These are phyloP conservation scores for Anastatica hierochuntica DNA, from an alignment of 345 rosid species.

Conservation along the genomic window DNA sequence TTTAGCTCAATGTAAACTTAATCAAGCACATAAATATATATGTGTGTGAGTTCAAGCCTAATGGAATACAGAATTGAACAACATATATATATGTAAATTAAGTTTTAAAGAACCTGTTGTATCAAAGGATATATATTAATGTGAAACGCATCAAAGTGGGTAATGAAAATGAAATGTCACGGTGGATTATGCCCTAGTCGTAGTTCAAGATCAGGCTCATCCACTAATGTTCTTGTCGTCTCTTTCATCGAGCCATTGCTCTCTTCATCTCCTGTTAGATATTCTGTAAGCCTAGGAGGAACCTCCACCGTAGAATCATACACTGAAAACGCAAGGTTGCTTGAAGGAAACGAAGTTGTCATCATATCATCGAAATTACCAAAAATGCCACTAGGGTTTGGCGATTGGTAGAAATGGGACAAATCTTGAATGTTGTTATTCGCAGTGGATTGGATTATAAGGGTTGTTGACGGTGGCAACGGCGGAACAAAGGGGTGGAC, in stretches of 20 bases:
- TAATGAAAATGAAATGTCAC: constrained; percentile 16
- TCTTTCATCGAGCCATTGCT: constrained; percentile 17
- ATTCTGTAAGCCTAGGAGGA: constrained; percentile 10
- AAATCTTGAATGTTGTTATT: constrained; percentile 24
- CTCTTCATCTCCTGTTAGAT: constrained; percentile 18
- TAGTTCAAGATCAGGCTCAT: constrained; percentile 86
- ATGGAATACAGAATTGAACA: constrained; percentile 9
- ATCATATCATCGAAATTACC: constrained; percentile 18
- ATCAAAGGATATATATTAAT: constrained; percentile 9
- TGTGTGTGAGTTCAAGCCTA: constrained; percentile 6
- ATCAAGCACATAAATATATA: too few relatives aligned
- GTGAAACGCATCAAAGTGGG: constrained; percentile 1
- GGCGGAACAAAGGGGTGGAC: constrained; percentile 31
- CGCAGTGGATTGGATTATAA: constrained; percentile 20
- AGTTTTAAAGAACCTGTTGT: constrained; percentile 11
- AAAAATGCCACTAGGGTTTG: constrained; percentile 41
- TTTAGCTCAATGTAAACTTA: too few relatives aligned
- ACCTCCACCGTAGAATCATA: constrained; percentile 21
- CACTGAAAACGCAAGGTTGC: constrained; percentile 25
- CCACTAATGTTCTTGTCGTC: constrained; percentile 30
- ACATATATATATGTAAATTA: constrained; percentile 4
- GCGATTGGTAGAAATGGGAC: constrained; percentile 59
- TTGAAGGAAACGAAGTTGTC: constrained; percentile 35
- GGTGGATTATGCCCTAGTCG: constrained; percentile 55
- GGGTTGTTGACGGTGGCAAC: too few relatives aligned